A percentile compares a stretch with the other conserved stretches of the same genome.
Evolutionary conservation across 2,329 filamentous ascomycete species (phyloP).

Genomic region (Rhinocladiella similis): DNA sequence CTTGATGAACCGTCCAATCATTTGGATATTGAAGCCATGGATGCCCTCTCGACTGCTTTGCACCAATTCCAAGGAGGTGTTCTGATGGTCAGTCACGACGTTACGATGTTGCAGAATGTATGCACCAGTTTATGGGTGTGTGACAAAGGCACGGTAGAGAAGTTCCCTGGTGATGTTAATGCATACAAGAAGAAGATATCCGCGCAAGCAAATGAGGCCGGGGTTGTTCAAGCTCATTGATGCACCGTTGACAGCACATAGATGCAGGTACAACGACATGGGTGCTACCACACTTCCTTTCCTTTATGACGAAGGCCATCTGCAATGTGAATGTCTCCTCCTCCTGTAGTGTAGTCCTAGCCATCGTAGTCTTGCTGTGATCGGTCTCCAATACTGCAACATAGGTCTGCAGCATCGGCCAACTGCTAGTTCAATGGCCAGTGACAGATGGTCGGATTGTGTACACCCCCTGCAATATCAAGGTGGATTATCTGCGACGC

Average conservation of each 20-base stretch:
- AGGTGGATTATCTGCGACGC: no score
- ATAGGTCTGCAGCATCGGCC: no score
- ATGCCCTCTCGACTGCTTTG: slow-evolving; percentile 82
- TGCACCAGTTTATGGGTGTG: slow-evolving; percentile 96
- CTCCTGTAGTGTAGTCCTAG: not conserved
- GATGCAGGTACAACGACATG: not conserved
- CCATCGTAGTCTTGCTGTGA: not conserved
- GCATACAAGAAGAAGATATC: slow-evolving; percentile 97
- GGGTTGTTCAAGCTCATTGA: slow-evolving; percentile 65
- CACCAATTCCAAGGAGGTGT: slow-evolving; percentile 89
- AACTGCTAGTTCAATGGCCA: no score
- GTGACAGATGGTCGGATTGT: no score
- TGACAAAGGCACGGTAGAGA: slow-evolving; percentile 88
- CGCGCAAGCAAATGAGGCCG: slow-evolving; percentile 81
- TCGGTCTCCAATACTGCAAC: no score
- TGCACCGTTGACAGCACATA: not conserved
- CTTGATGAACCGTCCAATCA: slow-evolving; percentile 99
- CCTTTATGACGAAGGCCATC: no score
- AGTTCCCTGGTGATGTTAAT: slow-evolving; percentile 93
- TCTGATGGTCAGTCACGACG: slow-evolving; percentile 98
- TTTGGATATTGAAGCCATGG: slow-evolving; percentile 98
- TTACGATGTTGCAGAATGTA: slow-evolving; percentile 96
- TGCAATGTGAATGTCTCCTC: not conserved
- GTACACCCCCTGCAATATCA: no score
- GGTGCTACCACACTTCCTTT: not conserved